Evolutionary conservation across 108 stramenopile species (phyloP).

Genomic region (Skeletonema marinoi): DNA sequence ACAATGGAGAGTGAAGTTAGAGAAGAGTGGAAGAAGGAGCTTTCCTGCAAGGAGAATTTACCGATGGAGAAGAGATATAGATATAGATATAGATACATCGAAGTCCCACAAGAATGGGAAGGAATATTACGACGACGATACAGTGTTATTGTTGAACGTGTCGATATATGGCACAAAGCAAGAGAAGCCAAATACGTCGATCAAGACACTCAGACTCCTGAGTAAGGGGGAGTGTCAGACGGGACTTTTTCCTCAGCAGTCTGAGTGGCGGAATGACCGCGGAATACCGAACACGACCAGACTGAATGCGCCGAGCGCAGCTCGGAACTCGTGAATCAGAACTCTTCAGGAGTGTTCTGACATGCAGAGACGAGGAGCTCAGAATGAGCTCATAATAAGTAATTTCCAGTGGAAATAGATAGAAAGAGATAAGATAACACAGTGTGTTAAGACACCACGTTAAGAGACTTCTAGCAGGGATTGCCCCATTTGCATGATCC

Average conservation of each 20-base stretch:
- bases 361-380: neutral
- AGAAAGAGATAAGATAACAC: neutral
- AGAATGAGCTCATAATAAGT: neutral
- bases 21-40: constrained; percentile 20
- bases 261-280: neutral
- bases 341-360: neutral
- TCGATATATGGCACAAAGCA: neutral
- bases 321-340: neutral
- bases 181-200: too few species aligned
- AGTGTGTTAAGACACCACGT: neutral
- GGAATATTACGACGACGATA: constrained; percentile 7
- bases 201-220: too few species aligned
- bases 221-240: too few species aligned
- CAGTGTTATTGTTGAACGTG: constrained; percentile 7
- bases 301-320: neutral
- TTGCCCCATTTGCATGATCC: too few species aligned
- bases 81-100: too few species aligned
- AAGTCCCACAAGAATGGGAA: constrained; percentile 27
- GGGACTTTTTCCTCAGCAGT: neutral
- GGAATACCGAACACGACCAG: neutral
- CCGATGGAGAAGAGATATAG: constrained; percentile 14
- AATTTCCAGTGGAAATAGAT: neutral
- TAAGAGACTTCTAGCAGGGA: neutral
- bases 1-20: constrained; percentile 18
- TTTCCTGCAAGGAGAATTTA: constrained; percentile 22